phyloP scores from a whole-genome alignment of 2,329 filamentous ascomycete species.

The Alternaria brassicae region DNA sequence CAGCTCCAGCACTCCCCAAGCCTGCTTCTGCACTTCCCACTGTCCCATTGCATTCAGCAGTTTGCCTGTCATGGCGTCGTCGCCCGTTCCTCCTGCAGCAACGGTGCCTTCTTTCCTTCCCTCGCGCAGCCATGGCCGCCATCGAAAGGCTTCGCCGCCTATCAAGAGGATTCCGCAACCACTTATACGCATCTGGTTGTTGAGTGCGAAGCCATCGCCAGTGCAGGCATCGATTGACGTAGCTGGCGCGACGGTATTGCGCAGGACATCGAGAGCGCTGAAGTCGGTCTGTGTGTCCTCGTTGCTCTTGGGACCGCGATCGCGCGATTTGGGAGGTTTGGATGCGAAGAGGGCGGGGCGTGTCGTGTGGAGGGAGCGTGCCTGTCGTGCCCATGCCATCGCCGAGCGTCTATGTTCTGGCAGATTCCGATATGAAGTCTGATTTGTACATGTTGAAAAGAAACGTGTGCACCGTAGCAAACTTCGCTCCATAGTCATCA shows the following conservation, averaged over 20 bases:
- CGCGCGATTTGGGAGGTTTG: constrained; percentile 55
- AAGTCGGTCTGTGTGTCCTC: constrained; percentile 77
- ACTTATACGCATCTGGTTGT: constrained; percentile 76
- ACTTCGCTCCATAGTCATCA: constrained; percentile 23
- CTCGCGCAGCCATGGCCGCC: constrained; percentile 77
- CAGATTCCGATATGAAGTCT: background rate
- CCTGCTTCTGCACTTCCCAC: constrained; percentile 74
- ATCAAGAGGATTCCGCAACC: constrained; percentile 78
- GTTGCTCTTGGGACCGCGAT: constrained; percentile 66
- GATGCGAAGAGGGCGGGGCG: constrained; percentile 25
- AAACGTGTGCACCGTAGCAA: constrained; percentile 21
- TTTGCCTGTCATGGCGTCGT: constrained; percentile 48
- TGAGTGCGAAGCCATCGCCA: constrained; percentile 82
- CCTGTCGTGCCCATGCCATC: background rate
- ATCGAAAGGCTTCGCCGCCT: constrained; percentile 85
- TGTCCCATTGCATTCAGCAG: constrained; percentile 80
- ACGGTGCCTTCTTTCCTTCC: constrained; percentile 39
- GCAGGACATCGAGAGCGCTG: constrained; percentile 77
- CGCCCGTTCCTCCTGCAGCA: constrained; percentile 34
- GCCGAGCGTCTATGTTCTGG: constrained; percentile 6
- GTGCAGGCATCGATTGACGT: constrained; percentile 85
- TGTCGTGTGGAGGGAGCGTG: constrained; percentile 34
- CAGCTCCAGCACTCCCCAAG: constrained; percentile 77
- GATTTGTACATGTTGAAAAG: constrained; percentile 11
- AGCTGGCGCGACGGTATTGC: constrained; percentile 75